Conservation (phyloP, 2,329 filamentous ascomycete species). For the Beauveria scarabaeidicola region DNA sequence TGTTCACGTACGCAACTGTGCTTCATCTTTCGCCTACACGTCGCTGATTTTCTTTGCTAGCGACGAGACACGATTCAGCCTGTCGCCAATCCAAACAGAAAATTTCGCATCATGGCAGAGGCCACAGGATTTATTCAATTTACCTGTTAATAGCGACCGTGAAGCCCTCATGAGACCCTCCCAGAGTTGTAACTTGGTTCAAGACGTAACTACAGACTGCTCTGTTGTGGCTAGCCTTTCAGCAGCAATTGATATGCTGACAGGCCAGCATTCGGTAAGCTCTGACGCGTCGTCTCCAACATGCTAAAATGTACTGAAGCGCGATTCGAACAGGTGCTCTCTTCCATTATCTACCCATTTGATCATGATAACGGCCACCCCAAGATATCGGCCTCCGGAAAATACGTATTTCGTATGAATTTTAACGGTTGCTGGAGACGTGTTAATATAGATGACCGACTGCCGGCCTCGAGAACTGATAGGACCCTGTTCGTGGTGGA, state of each 20-base stretch:
- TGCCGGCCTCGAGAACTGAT: conserved; percentile 68
- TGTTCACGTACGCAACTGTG: conserved; percentile 51
- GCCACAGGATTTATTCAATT: conserved; percentile 57
- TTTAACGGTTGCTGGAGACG: conserved; percentile 91
- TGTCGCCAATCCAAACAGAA: conserved; percentile 65
- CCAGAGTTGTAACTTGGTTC: conserved; percentile 70
- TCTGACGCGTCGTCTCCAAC: not conserved
- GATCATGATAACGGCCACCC: conserved; percentile 51
- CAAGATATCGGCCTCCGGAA: conserved; percentile 65
- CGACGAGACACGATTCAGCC: conserved; percentile 58
- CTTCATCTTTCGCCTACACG: conserved; percentile 13
- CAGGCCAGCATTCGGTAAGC: conserved; percentile 58
- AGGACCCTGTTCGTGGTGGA: conserved; percentile 83
- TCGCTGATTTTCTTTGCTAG: conserved; percentile 30
- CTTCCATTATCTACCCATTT: conserved; percentile 67
- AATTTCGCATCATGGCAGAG: conserved; percentile 82
- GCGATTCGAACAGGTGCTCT: conserved; percentile 47
- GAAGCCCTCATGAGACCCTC: conserved; percentile 46
- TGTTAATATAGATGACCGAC: conserved; percentile 79
- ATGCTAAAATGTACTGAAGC: not conserved
- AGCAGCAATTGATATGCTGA: conserved; percentile 62
- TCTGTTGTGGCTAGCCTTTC: conserved; percentile 95
- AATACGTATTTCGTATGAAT: conserved; percentile 85
- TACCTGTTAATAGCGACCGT: conserved; percentile 21
- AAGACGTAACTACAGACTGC: conserved; percentile 93